phyloP scores from a whole-genome alignment of 2,329 filamentous ascomycete genomes.

The Fusarium paranaense region DNA sequence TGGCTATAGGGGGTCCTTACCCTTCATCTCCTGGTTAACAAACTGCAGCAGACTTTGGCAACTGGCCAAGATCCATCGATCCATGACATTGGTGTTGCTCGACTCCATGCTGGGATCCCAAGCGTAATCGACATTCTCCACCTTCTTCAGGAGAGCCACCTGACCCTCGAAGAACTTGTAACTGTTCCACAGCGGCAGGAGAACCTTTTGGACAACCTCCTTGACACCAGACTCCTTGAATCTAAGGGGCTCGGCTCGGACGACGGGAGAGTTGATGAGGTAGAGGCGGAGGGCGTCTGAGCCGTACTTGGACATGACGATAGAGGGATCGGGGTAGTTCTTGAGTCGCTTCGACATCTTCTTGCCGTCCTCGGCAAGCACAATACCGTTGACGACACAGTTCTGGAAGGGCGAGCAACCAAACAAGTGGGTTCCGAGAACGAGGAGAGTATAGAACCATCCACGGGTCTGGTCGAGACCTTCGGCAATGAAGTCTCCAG shows the following conservation, averaged over 20 bases:
- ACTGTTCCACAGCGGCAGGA: slow-evolving; percentile 94
- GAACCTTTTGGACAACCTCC: slow-evolving; percentile 91
- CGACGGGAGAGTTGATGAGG: slow-evolving; percentile 95
- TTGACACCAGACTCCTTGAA: slow-evolving; percentile 96
- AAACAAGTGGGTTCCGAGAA: slow-evolving; percentile 89
- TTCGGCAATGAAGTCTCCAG: slow-evolving; percentile 94
- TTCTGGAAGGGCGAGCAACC: slow-evolving; percentile 90
- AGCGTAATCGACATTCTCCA: slow-evolving; percentile 78
- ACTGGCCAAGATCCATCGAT: slow-evolving; percentile 92
- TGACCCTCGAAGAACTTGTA: slow-evolving; percentile 97
- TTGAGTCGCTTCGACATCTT: slow-evolving; percentile 99
- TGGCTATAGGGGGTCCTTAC: slow-evolving; percentile 56
- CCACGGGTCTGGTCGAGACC: slow-evolving; percentile 93
- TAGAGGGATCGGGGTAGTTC: slow-evolving; percentile 90
- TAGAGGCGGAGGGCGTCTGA: slow-evolving; percentile 95
- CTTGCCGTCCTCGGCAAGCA: slow-evolving; percentile 93
- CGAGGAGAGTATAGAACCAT: slow-evolving; percentile 95
- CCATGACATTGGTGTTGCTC: slow-evolving; percentile 91
- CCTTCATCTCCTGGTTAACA: slow-evolving; percentile 91
- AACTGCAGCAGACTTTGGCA: slow-evolving; percentile 92
- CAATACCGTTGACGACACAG: slow-evolving; percentile 95
- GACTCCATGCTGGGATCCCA: slow-evolving; percentile 83
- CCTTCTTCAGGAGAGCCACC: slow-evolving; percentile 86
- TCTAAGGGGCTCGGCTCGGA: slow-evolving; percentile 87
- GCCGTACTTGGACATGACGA: slow-evolving; percentile 89